Conservation (phyloP, 2,329 filamentous ascomycete genomes). For the Apiospora phragmitis region DNA sequence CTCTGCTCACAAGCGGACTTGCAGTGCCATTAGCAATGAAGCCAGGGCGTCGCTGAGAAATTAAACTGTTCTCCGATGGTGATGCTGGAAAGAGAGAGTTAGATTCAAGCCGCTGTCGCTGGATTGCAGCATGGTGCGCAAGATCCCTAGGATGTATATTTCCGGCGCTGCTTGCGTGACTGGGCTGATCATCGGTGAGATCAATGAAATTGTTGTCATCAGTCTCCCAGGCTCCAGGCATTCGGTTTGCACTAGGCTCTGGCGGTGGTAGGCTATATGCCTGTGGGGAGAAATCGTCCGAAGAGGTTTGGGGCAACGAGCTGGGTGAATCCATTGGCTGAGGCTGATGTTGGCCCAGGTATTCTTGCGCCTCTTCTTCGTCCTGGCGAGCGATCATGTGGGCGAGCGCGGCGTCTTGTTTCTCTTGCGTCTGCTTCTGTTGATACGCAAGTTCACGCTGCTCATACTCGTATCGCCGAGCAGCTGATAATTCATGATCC, state of each 20-base stretch:
- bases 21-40: conserved; percentile 13
- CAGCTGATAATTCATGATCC: conserved; percentile 25
- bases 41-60: conserved; percentile 5
- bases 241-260: neutral
- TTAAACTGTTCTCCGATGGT: neutral
- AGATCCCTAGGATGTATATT: neutral
- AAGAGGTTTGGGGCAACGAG: neutral
- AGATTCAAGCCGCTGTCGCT: neutral
- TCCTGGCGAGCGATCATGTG: neutral
- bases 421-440: conserved; percentile 12
- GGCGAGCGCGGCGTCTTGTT: conserved; percentile 20
- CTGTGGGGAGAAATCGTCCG: neutral
- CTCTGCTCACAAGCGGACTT: conserved; percentile 11
- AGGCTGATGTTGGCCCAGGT: neutral
- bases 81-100: neutral
- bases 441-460: conserved; percentile 32
- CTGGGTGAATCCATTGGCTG: neutral
- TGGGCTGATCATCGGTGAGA: neutral
- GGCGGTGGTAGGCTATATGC: too few relatives aligned
- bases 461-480: conserved; percentile 37
- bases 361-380: neutral
- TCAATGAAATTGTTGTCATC: neutral
- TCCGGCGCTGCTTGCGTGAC: neutral
- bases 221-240: conserved; percentile 6
- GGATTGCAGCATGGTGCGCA: neutral